A percentile compares a stretch with the other conserved stretches of the same genome.
Evolutionary conservation across 139 green algal species (phyloP).

Genomic region (Coelastrella sp.): DNA sequence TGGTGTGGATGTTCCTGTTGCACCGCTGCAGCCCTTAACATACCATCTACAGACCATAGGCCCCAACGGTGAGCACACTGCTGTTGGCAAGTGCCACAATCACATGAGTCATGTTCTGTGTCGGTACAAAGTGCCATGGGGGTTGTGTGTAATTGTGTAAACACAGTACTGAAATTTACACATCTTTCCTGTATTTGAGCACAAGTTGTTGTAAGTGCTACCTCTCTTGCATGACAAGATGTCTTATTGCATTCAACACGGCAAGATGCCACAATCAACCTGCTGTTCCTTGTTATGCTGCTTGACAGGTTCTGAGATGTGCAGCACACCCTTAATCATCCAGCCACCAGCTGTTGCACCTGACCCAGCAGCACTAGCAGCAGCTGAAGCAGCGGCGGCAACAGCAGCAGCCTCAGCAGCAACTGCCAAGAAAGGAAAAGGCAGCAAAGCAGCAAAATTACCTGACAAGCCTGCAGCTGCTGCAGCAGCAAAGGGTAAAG

Average conservation of each 20-base stretch:
- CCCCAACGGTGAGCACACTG: neutral
- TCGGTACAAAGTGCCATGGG: neutral
- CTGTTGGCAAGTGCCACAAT: no score
- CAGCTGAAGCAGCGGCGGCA: neutral
- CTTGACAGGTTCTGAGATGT: slow-evolving; percentile 7
- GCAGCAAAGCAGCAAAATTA: neutral
- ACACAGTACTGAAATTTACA: no score
- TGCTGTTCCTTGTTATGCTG: neutral
- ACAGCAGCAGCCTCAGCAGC: neutral
- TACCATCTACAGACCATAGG: slow-evolving; percentile 14
- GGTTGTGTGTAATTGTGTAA: no score
- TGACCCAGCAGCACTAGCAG: neutral
- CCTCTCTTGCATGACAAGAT: neutral
- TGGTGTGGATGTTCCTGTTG: neutral
- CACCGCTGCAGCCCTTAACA: neutral
- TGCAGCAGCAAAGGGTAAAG: neutral
- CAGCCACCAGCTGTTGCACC: slow-evolving; percentile 1
- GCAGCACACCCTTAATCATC: slow-evolving; percentile 21
- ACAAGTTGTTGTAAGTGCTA: no score
- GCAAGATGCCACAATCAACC: no score
- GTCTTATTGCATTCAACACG: no score
- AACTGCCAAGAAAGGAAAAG: neutral
- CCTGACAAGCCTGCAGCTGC: neutral
- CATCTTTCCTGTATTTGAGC: no score
- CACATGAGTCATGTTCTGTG: no score